Evolutionary conservation across 306 rosid genomes (phyloP).

Genomic region (Pyrus bretschneideri): DNA sequence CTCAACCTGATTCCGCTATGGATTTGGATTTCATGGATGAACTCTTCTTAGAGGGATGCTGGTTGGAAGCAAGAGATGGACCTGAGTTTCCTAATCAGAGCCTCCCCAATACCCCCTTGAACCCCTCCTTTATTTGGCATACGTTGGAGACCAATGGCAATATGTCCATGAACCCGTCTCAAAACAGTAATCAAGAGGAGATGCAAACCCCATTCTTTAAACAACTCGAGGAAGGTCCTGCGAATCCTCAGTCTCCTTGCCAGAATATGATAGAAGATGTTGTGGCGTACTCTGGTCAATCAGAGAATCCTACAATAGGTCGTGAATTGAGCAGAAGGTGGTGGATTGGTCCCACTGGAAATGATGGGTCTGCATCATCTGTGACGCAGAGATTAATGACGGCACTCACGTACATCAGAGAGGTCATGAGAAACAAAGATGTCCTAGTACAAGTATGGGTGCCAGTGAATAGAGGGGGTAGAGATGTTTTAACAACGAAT

Average conservation of each 20-base stretch:
- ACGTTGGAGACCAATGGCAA: conserved; percentile 28
- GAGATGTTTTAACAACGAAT: conserved; percentile 50
- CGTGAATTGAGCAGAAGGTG: conserved; percentile 39
- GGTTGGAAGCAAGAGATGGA: conserved; percentile 77
- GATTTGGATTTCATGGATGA: conserved; percentile 83
- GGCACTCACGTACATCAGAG: conserved; percentile 54
- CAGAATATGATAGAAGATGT: conserved; percentile 17
- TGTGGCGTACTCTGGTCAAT: conserved; percentile 17
- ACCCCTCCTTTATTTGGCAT: conserved; percentile 58
- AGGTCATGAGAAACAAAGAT: conserved; percentile 53
- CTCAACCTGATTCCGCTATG: conserved; percentile 50
- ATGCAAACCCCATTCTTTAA: conserved; percentile 5
- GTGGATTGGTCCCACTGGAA: conserved; percentile 51
- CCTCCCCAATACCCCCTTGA: conserved; percentile 43
- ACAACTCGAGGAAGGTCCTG: conserved; percentile 19
- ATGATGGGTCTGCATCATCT: conserved; percentile 35
- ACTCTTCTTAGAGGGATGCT: conserved; percentile 66
- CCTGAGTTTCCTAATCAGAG: conserved; percentile 47
- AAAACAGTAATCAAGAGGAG: conserved; percentile 28
- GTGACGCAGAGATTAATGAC: conserved; percentile 52
- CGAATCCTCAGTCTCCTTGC: conserved; percentile 5
- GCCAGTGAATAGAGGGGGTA: conserved; percentile 60
- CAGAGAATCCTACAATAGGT: conserved; percentile 28
- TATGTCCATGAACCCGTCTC: conserved; percentile 15
- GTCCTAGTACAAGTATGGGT: conserved; percentile 85